Evolutionary conservation across 163 green algal species (phyloP), one percentile per base, ranked within the genome.

Genomic region (Volvox carteri): DNA sequence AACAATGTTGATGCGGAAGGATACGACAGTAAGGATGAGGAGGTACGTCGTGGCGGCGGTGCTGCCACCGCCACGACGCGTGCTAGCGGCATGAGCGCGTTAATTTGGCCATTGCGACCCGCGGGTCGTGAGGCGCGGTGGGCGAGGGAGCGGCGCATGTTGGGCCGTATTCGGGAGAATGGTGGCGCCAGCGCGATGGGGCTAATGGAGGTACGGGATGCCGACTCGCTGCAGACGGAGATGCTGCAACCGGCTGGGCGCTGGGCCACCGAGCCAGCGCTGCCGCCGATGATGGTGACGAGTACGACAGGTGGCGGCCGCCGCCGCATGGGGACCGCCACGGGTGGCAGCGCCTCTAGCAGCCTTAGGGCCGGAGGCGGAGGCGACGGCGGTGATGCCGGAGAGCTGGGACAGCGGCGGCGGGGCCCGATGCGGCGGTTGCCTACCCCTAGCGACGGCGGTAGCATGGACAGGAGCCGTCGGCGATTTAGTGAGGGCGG

Each of bases 401-500:
- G 35, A 77, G 54, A 65, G 8, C 54, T 23, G 28, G 25, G 25
- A 23, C 62, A 39, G 62, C 62, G 62, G 62, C 62, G 9, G 62
- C 28, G 62, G 28, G n/a, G 62, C 62, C 25, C 62, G 2, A 37
- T 73, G 23, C 25, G n/a, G 23, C 62, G 62, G 28, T 11, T 28
- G 62, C 37, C 62, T 39, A 37, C 16, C 9, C 44, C 73, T 25
- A 28, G 54, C 19, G 54, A n/a, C n/a, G n/a, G n/a, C n/a, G n/a
- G 19, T 23, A 65, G 54, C 54, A 65, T 65, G 54, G 4, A 65
- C 21, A 42, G 73, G 73, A 16, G 23, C 33, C 44, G 73, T 23
- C 44, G 73, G 73, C 23, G 73, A 7, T 75, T 48, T 39, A 78
- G 73, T 30, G 70, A 78, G 16, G 73, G 73, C 73, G 73, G 73